These are phyloP conservation scores for Trichophyton mentagrophytes DNA, from an alignment of 2,329 filamentous ascomycete genomes.

Conservation along the genomic window DNA sequence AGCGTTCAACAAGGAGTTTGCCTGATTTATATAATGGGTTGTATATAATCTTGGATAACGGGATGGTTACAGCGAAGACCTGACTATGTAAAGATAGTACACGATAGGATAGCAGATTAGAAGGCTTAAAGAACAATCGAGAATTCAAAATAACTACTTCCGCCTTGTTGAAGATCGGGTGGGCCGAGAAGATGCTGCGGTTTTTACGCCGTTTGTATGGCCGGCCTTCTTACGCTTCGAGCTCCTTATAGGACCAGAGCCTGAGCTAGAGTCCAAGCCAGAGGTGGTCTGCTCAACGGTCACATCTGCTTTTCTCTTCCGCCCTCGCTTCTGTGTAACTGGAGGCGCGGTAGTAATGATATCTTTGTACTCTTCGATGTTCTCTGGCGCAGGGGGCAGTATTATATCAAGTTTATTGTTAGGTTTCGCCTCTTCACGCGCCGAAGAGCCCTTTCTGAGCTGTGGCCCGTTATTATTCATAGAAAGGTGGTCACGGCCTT, in stretches of 20 bases:
- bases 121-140: background rate
- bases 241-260: background rate
- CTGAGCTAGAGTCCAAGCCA: background rate
- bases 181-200: background rate
- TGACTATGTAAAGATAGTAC: slow-evolving; percentile 2
- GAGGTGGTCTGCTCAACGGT: background rate
- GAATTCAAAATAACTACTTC: background rate
- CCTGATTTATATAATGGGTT: slow-evolving; percentile 3
- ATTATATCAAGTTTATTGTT: background rate
- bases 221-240: background rate
- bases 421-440: background rate
- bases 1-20: slow-evolving; percentile 73
- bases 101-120: background rate
- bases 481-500: background rate
- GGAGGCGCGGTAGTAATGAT: background rate
- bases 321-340: background rate
- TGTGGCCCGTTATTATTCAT: background rate
- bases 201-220: background rate
- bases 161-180: background rate
- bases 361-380: background rate
- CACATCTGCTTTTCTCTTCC: slow-evolving; percentile 7
- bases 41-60: slow-evolving; percentile 1
- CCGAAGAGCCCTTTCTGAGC: slow-evolving; percentile 3
- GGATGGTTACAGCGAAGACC: background rate
- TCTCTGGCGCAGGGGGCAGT: background rate